Conservation (phyloP, 2,329 filamentous ascomycete species). For the Orbilia quercus region DNA sequence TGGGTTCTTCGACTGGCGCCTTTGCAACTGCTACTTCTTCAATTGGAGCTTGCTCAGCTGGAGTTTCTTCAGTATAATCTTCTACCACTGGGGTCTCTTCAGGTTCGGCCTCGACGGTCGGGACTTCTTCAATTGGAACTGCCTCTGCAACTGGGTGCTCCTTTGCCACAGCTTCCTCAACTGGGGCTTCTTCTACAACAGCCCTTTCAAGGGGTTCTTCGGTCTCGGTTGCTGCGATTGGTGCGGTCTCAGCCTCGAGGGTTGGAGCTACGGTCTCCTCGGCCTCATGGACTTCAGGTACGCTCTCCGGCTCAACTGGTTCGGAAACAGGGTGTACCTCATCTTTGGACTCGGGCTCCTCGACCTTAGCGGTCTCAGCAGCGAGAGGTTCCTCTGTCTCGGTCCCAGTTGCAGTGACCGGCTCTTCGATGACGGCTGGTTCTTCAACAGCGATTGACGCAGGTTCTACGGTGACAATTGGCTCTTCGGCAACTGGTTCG, state of each 20-base stretch:
- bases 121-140: neutral
- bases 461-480: neutral
- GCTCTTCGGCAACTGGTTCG: conserved; percentile 4
- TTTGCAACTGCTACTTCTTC: neutral
- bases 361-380: neutral
- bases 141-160: conserved; percentile 4
- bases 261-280: neutral
- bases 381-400: conserved; percentile 1
- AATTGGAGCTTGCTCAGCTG: neutral
- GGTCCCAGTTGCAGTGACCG: neutral
- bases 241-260: neutral
- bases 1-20: neutral
- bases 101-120: neutral
- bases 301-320: conserved; percentile 17
- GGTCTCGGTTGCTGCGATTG: neutral
- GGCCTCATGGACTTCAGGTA: neutral
- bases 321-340: conserved; percentile 12
- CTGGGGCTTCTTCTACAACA: neutral
- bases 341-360: conserved; percentile 14
- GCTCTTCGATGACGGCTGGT: neutral
- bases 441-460: conserved; percentile 9
- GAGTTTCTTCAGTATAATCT: too few relatives aligned
- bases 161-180: too few relatives aligned
- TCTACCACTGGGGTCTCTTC: neutral
- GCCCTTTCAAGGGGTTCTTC: neutral